Evolutionary conservation across 1,139 yeast genomes (phyloP), one percentile per base, ranked within the genome.

Genomic region (Taphrina sp.): DNA sequence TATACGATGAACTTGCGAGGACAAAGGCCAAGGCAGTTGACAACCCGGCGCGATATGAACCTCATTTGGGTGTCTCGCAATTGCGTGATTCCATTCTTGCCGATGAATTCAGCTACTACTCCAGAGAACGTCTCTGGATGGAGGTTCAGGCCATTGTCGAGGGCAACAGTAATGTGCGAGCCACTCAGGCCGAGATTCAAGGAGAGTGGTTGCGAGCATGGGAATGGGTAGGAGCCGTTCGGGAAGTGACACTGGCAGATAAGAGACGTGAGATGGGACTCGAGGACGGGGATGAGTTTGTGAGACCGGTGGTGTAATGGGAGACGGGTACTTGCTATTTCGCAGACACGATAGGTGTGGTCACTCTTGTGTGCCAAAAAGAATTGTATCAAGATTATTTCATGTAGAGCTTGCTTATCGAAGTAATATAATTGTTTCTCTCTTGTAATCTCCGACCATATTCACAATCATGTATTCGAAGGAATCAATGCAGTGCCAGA

Each of bases 201-300:
- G 96, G 96, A 3, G 96, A 88, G 63, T 84, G 88, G 60, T 80
- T 85, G 80, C 81, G 82, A 65, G 88, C 87, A 29, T 88, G 95
- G 95, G 88, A 87, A 66, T 89, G 95, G 95, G 75, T 83, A n/a
- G 49, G 49, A 34, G 49, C 49, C 2, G 49, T 52, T 17, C 37
- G 46, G n/a, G 36, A 35, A 10, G 23, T 43, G 10, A 37, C 46
- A 29, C 17, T 22, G 43, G 49, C 28, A 28, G 56, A 34, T 19
- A 52, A n/a, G 35, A 33, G 28, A 26, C 43, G 43, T 7, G 35
- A 34, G 31, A 12, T 28, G 44, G 53, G 43, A 17, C 33, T 36
- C 8, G 53, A 29, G 5, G 44, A 36, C 29, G 43, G 37, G 8
- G 56, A 52, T 14, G 56, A 42, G 23, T 42, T 34, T 43, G 49